A percentile compares a stretch with the other conserved stretches of the same genome.
Conservation (phyloP, 2,329 filamentous ascomycete genomes). For the Cordyceps tenuipes region DNA sequence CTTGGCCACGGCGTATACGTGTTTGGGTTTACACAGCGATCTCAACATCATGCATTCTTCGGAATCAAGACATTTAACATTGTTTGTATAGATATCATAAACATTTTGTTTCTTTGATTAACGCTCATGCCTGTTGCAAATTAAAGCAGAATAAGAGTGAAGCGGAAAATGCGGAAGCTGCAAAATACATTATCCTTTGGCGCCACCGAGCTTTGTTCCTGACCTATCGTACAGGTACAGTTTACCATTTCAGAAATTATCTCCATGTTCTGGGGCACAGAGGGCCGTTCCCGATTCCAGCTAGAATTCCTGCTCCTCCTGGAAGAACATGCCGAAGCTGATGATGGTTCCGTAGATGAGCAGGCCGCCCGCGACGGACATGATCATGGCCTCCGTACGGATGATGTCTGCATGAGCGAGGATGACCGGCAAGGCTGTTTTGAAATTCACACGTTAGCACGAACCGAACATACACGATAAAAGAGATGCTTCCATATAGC, state of each 20-base stretch:
- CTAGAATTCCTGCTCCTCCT: constrained; percentile 92
- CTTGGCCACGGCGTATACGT: background rate
- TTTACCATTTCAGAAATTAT: background rate
- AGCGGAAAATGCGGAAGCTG: background rate
- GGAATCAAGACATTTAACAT: background rate
- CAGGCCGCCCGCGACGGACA: constrained; percentile 87
- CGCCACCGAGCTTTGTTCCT: background rate
- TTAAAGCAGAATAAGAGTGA: background rate
- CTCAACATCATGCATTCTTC: background rate
- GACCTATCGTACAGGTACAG: constrained; percentile 5
- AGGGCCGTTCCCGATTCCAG: background rate
- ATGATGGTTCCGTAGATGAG: constrained; percentile 98
- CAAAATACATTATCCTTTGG: background rate
- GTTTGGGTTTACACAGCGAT: background rate
- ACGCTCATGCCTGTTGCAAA: constrained; percentile 6
- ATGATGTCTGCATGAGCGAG: constrained; percentile 85
- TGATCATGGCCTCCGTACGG: constrained; percentile 75
- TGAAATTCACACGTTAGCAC: constrained; percentile 13
- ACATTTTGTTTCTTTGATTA: constrained; percentile 1
- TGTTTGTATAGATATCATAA: constrained; percentile 1
- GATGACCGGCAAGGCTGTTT: constrained; percentile 71
- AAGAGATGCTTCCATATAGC: background rate
- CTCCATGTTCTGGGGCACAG: background rate
- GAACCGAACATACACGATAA: background rate
- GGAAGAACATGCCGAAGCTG: constrained; percentile 96